Evolutionary conservation across 768 basidiomycete genomes (phyloP), one percentile per base, ranked within the genome.

Genomic region (Galerina marginata): DNA sequence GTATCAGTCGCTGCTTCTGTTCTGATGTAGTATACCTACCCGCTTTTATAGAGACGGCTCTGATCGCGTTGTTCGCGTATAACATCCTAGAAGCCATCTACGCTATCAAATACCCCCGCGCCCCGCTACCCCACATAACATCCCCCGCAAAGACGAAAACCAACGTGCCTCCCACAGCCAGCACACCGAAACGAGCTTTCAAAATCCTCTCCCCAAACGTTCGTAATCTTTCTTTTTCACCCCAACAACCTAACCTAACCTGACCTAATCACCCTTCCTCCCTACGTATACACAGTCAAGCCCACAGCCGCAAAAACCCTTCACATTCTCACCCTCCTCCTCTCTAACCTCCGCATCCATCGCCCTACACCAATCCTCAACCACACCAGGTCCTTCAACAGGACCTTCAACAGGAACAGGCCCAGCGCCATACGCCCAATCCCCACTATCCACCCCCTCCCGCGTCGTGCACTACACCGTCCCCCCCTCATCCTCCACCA

Each of bases 61-160:
- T 73, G 12, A 68, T 75, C 6, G 57, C 66, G 2, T 62, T 81
- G 23, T 71, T 80, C 54, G 63, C 66, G 25, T 75, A 79, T 49
- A 83, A 83, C 54, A 69, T 82, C 57, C 40, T 81, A 36, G 76
- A 82, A 63, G 75, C 72, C 1, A 50, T 70, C 2, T 79, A 77
- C 59, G 81, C 81, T 0, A 65, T 83, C 20, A 77, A 75, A 36
- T 83, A 79, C 54, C 82, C 82, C n/a, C 75, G 78, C 16, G 60
- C 72, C 23, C 72, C 76, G 2, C 67, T 73, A 2, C 72, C 78
- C 3, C 71, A 75, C 12, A 55, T 72, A 3, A 57, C 71, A 1
- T 76, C 80, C 12, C 76, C 77, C 16, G 66, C 68, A 9, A 74
- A 71, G 55, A 40, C 74, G 48, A 75, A 73, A 56, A 60, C 64